These are phyloP conservation scores for Brettanomyces bruxellensis DNA, from an alignment of 805 yeast genomes.

Conservation along the genomic window DNA sequence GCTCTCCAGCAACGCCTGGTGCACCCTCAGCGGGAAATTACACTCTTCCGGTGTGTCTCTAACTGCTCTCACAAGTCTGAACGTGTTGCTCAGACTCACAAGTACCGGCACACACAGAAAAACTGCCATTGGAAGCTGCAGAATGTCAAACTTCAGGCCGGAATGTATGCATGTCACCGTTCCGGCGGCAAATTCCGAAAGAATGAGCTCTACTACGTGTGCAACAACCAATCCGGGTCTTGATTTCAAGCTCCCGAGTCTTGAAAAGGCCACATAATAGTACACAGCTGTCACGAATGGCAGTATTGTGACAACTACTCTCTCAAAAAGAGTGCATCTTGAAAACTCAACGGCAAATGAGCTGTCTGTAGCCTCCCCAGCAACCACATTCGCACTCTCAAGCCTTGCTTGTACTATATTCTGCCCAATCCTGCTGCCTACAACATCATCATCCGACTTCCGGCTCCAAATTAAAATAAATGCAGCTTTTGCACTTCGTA, in stretches of 20 bases:
- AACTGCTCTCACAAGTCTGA: constrained; percentile 33
- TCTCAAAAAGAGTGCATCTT: constrained; percentile 1
- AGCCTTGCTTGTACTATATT: constrained; percentile 2
- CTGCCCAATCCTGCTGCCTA: not conserved
- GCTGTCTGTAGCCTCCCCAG: not conserved
- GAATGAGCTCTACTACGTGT: constrained; percentile 28
- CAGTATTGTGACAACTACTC: not conserved
- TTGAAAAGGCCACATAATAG: constrained; percentile 29
- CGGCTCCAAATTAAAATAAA: constrained; percentile 27
- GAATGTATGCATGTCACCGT: constrained; percentile 20
- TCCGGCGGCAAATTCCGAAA: constrained; percentile 34
- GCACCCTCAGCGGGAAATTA: constrained; percentile 29
- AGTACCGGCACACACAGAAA: constrained; percentile 33
- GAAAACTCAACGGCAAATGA: not conserved
- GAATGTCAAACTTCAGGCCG: not conserved
- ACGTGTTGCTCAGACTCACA: constrained; percentile 39
- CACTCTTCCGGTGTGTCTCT: constrained; percentile 33
- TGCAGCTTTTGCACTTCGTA: constrained; percentile 31
- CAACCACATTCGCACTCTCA: constrained; percentile 14
- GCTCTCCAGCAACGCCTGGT: constrained; percentile 27
- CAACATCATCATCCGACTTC: not conserved
- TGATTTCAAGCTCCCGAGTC: constrained; percentile 35
- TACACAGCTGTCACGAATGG: constrained; percentile 16
- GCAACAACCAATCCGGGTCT: constrained; percentile 37
- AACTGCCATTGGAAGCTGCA: constrained; percentile 31